A percentile compares a stretch with the other conserved stretches of the same genome.
Evolutionary conservation across 352 stramenopile genomes (phyloP).

Genomic region (Plasmopara halstedii): DNA sequence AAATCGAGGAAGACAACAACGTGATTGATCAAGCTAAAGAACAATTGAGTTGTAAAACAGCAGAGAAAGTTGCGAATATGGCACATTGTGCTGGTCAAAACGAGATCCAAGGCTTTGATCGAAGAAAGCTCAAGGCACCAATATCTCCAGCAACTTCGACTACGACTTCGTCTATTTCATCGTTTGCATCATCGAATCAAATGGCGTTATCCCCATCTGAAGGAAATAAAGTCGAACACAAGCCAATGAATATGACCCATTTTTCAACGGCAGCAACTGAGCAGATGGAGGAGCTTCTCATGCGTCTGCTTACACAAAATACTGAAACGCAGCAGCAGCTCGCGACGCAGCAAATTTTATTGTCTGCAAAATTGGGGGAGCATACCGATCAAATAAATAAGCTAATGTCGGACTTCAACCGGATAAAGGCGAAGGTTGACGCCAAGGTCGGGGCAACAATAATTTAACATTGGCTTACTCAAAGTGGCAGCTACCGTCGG

Average conservation of each 20-base stretch:
- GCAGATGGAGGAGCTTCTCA: constrained; percentile 68
- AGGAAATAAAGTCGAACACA: constrained; percentile 1
- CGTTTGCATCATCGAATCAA: constrained; percentile 11
- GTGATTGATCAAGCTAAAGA: constrained; percentile 1
- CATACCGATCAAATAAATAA: constrained; percentile 70
- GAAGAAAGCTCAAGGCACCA: constrained; percentile 4
- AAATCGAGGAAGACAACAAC: constrained; percentile 1
- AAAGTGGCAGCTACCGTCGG: background rate
- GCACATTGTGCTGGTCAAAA: constrained; percentile 5
- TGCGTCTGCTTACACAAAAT: constrained; percentile 75
- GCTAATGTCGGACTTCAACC: constrained; percentile 64
- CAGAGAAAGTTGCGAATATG: background rate
- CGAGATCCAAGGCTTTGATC: constrained; percentile 10
- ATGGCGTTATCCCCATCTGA: constrained; percentile 3
- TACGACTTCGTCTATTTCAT: constrained; percentile 32
- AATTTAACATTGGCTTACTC: background rate
- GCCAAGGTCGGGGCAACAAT: constrained; percentile 23
- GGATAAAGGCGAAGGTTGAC: constrained; percentile 75
- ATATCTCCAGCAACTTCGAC: constrained; percentile 16
- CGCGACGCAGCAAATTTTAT: constrained; percentile 62
- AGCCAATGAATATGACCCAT: constrained; percentile 13
- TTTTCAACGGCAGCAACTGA: constrained; percentile 14
- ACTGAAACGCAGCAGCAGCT: constrained; percentile 80
- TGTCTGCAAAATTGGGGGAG: constrained; percentile 51
- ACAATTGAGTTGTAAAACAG: constrained; percentile 6